Evolutionary conservation across 306 rosid genomes (phyloP).

Genomic region (Styphnolobium japonicum): DNA sequence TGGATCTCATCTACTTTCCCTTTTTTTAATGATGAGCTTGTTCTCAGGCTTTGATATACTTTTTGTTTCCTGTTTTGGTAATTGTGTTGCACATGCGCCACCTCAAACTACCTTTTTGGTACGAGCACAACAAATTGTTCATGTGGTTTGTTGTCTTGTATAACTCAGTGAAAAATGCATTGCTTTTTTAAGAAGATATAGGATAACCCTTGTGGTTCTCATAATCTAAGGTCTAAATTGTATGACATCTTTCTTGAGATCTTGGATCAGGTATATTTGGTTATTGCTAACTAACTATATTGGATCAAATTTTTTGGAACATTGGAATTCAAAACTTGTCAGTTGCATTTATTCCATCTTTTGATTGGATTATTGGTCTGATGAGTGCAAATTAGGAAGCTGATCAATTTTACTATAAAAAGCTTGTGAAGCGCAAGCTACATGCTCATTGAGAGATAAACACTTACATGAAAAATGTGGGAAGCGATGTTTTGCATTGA

Average conservation of each 20-base stretch:
- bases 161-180: background rate
- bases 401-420: no score
- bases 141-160: background rate
- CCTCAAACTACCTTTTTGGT: no score
- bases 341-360: background rate
- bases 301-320: background rate
- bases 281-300: background rate
- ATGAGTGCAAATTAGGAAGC: no score
- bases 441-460: no score
- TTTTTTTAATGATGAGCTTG: no score
- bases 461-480: no score
- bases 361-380: background rate
- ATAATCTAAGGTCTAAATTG: background rate
- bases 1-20: no score
- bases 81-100: background rate
- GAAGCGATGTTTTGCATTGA: no score
- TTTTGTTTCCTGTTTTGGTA: background rate
- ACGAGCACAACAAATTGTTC: background rate
- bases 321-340: background rate
- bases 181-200: background rate
- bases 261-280: background rate
- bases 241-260: background rate
- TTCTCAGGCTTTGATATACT: no score
- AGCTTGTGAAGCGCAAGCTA: no score
- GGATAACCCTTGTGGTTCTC: background rate